phyloP scores from a whole-genome alignment of 1,284 basidiomycete genomes.

The Microbotryomycetes sp. region DNA sequence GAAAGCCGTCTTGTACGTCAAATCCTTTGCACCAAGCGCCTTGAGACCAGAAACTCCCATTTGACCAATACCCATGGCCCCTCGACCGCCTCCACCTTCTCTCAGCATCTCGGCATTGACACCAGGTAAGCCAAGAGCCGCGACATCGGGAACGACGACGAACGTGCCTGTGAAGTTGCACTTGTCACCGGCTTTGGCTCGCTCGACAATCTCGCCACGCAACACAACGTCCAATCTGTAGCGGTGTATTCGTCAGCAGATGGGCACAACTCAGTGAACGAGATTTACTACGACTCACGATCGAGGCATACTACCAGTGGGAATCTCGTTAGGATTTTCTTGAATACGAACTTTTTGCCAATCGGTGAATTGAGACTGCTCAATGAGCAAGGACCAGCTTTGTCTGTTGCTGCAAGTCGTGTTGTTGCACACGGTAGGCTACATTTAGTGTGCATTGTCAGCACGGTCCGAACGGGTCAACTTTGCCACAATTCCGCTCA shows the following conservation, averaged over 20 bases:
- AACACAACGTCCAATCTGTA: slow-evolving; percentile 83
- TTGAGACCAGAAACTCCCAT: slow-evolving; percentile 92
- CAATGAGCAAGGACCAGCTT: slow-evolving; percentile 91
- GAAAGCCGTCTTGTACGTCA: slow-evolving; percentile 98
- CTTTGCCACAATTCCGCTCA: slow-evolving; percentile 42
- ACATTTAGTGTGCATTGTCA: background rate
- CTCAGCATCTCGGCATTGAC: slow-evolving; percentile 90
- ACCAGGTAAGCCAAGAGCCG: slow-evolving; percentile 89
- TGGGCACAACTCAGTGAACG: background rate
- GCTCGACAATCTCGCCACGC: slow-evolving; percentile 89
- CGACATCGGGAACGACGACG: slow-evolving; percentile 97
- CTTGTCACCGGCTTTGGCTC: slow-evolving; percentile 98
- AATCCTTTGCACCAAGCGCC: slow-evolving; percentile 84
- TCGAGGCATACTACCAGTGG: slow-evolving; percentile 97
- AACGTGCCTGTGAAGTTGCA: slow-evolving; percentile 97
- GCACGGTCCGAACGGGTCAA: slow-evolving; percentile 21
- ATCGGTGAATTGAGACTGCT: slow-evolving; percentile 93
- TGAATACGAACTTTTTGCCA: slow-evolving; percentile 99
- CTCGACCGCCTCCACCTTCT: slow-evolving; percentile 61
- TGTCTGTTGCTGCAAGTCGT: slow-evolving; percentile 82
- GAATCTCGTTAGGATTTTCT: slow-evolving; percentile 97
- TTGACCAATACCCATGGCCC: slow-evolving; percentile 58
- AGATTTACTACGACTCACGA: slow-evolving; percentile 41
- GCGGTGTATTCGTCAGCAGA: background rate
- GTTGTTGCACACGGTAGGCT: slow-evolving; percentile 92